A percentile compares a stretch with the other conserved stretches of the same genome.
Evolutionary conservation across 2,329 filamentous ascomycete genomes (phyloP).

Genomic region (Ceratocystis diversiconidia): DNA sequence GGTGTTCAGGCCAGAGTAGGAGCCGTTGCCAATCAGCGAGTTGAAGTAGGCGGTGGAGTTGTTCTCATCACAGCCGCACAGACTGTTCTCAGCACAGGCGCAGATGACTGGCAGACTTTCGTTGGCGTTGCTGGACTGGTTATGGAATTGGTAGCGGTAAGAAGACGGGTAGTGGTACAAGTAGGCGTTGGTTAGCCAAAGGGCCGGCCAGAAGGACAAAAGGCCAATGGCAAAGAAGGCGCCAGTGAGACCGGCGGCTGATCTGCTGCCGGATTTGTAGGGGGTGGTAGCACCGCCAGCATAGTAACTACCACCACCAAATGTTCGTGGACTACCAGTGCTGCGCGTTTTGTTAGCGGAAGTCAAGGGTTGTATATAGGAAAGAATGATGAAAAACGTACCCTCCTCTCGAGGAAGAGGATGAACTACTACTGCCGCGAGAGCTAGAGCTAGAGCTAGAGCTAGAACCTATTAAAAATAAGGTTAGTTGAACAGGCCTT

Average conservation of each 20-base stretch:
- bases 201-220: conserved; percentile 47
- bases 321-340: conserved; percentile 41
- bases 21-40: conserved; percentile 51
- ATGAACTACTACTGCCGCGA: conserved; percentile 9
- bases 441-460: background rate
- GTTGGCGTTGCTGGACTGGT: conserved; percentile 31
- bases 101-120: conserved; percentile 28
- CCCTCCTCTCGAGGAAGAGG: conserved; percentile 8
- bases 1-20: conserved; percentile 44
- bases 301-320: conserved; percentile 51
- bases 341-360: conserved; percentile 26
- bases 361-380: conserved; percentile 5
- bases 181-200: conserved; percentile 51
- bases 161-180: conserved; percentile 41
- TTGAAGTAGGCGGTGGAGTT: conserved; percentile 44
- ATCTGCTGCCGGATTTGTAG: conserved; percentile 41
- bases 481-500: background rate
- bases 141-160: conserved; percentile 35
- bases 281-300: conserved; percentile 48
- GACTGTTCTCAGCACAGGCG: conserved; percentile 36
- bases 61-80: conserved; percentile 58
- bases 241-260: conserved; percentile 38
- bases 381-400: conserved; percentile 6
- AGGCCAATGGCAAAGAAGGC: conserved; percentile 36
- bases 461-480: background rate